Evolutionary conservation across 2,329 filamentous ascomycete species (phyloP), one percentile per base, ranked within the genome.

Genomic region (Monilinia polystroma): DNA sequence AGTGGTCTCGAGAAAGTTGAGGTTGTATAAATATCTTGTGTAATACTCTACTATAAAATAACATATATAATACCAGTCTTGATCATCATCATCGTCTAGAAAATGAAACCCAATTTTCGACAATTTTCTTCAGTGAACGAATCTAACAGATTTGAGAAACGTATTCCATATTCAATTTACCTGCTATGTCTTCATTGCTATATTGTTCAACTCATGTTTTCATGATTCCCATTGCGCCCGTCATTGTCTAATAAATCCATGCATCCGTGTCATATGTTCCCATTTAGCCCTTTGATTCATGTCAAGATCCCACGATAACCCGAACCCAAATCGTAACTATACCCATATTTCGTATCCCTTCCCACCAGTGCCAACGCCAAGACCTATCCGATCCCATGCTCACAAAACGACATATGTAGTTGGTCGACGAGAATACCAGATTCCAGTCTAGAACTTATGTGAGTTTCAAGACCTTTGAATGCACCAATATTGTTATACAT

Each of bases 371-470:
- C 29, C 8, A 57, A 32, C n/a, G 18, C 23, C 16, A 38, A 29
- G 16, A 35, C 43, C 29, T 14, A 4, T 32, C 16, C n/a, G 11
- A 23, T 32, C 16, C 20, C 35, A 38, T 35, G 41, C 26, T 64
- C 32, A 64, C n/a, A 64, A 57, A 49, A 64, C 43, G 18, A 64
- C 29, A 38, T 56, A 64, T 1, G 53, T 64, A 47, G 52, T 49
- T 14, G 63, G 63, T 41, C 63, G 52, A 18, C 52, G 53, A n/a
- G 43, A 29, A 56, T 51, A 64, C 63, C 63, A 64, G 14, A 64
- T 47, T 35, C 51, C 52, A 4, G n/a, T 57, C 63, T 64, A 16
- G 18, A 10, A 49, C 20, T 18, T 2, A 7, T 64, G n/a, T 64
- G 20, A 56, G 62, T 29, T 41, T 23, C 7, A 1, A 20, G 32